Evolutionary conservation across 441 rosid species (phyloP), one percentile per base, ranked within the genome.

Genomic region (Adansonia rubrostipa): DNA sequence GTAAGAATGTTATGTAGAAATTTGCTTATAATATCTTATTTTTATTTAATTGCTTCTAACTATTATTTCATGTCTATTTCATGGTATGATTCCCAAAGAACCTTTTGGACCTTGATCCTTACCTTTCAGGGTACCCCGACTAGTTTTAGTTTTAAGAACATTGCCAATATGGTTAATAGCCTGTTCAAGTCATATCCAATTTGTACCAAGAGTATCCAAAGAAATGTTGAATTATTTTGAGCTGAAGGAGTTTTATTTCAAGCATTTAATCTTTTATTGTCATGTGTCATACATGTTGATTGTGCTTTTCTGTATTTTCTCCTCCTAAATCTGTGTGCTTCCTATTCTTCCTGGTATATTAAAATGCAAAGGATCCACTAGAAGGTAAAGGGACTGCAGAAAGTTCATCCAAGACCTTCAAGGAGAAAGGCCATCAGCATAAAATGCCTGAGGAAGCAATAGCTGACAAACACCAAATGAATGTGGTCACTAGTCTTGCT

Each of bases 401-500:
- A 76, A 80, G 72, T 79, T 79, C 87, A 80, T 79, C 87, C 36
- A 81, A 78, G 71, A 65, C 88, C 79, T 80, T 81, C 42, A 76
- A 75, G 48, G 88, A 79, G 82, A 86, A 80, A 84, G 87, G 48
- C 77, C 84, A 72, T 80, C 72, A 65, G 77, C 81, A 77, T n/a
- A 87, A 85, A 68, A 90, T 81, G 61, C 79, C 84, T 60, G 93
- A 82, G 44, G 91, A 82, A 65, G 66, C 69, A 50, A 71, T 73
- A 7, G 80, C 87, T 74, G 92, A 84, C 36, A 89, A 84, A 77
- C 78, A 75, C 64, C 89, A 85, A 76, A 84, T 77, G 62, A 87
- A 82, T 80, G 62, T 88, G 56, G 93, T 92, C 74, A 81, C 92
- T 78, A 95, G 97, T 90, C 89, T 95, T 82, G 98, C 99, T 45